Conservation (phyloP, 192 early-diverging fungal genomes). For the Piromyces finnis region DNA sequence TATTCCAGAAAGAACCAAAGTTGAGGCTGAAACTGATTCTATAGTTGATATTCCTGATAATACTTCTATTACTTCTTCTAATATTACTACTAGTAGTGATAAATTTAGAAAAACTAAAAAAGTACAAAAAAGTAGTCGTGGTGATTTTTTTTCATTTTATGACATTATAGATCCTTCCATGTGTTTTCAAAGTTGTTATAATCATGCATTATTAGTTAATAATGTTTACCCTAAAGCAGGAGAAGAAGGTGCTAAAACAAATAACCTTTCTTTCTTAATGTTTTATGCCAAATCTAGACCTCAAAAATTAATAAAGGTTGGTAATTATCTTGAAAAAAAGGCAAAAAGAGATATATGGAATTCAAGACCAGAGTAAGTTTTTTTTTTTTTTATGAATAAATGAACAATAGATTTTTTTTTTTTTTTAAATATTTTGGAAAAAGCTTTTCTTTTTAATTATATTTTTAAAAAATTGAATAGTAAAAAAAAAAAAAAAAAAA, state of each 20-base stretch:
- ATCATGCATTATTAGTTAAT: slow-evolving; percentile 20
- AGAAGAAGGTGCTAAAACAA: slow-evolving; percentile 52
- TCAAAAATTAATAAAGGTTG: slow-evolving; percentile 79
- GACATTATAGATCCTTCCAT: background rate
- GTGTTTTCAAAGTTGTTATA: slow-evolving; percentile 8
- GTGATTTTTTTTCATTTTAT: background rate
- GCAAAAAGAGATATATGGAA: slow-evolving; percentile 44
- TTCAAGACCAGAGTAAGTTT: slow-evolving; percentile 33
- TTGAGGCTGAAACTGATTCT: background rate
- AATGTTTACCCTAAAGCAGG: slow-evolving; percentile 32
- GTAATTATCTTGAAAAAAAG: slow-evolving; percentile 56
- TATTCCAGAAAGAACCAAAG: background rate
- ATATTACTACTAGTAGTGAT: background rate
- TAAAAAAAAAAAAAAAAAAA: too few species aligned
- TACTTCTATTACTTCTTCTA: background rate
- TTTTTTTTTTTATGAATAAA: background rate
- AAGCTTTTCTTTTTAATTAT: too few species aligned
- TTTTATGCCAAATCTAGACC: slow-evolving; percentile 79
- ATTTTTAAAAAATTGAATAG: too few species aligned
- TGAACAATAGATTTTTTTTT: too few species aligned
- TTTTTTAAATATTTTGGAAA: too few species aligned
- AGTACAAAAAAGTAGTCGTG: background rate
- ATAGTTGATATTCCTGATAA: background rate
- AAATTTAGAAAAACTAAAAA: background rate
- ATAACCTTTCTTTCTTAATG: slow-evolving; percentile 66